Evolutionary conservation across 129 eudicot species (phyloP).

Genomic region (Calendula officinalis): DNA sequence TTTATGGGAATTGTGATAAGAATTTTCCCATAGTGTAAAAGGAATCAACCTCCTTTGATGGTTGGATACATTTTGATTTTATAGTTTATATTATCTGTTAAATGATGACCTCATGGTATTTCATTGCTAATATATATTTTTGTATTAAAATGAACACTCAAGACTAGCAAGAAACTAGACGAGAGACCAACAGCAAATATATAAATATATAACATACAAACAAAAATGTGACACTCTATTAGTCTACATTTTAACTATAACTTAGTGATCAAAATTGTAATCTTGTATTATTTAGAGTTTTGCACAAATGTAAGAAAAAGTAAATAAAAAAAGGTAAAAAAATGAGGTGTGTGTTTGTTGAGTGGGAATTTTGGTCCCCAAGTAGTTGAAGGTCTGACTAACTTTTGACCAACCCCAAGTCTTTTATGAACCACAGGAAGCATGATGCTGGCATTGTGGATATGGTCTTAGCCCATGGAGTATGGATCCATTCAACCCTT

Average conservation of each 20-base stretch:
- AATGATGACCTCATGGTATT: not conserved
- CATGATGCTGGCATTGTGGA: constrained; percentile 19
- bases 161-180: too few relatives aligned
- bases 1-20: constrained; percentile 31
- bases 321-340: not conserved
- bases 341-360: constrained; percentile 2
- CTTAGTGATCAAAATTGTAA: not conserved
- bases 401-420: constrained; percentile 34
- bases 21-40: constrained; percentile 26
- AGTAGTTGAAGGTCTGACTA: constrained; percentile 19
- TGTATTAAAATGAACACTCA: too few relatives aligned
- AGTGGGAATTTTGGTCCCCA: constrained; percentile 45
- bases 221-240: too few relatives aligned
- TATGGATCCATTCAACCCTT: constrained; percentile 9
- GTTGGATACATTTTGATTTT: not conserved
- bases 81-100: not conserved
- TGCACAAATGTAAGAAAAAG: not conserved
- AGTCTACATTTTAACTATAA: not conserved
- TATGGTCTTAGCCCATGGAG: constrained; percentile 32
- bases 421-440: constrained; percentile 26
- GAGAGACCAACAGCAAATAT: too few relatives aligned
- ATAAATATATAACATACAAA: too few relatives aligned
- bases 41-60: constrained; percentile 18
- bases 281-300: not conserved
- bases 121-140: not conserved